Conservation (phyloP, 768 basidiomycete genomes). For the Termitomyces sp. region DNA sequence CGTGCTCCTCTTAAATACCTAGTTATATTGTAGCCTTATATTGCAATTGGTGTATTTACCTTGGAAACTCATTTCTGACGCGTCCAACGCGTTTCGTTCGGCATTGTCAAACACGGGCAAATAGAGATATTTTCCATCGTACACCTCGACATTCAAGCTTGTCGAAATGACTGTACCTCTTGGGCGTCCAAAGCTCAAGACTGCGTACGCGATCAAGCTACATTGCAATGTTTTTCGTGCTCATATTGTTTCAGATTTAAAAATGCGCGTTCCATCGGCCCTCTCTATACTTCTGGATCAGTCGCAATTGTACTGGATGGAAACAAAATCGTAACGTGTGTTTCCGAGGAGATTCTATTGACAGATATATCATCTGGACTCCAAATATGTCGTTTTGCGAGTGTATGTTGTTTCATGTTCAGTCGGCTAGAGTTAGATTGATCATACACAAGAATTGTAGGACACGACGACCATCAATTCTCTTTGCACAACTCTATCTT, state of each 20-base stretch:
- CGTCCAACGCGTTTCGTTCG: background rate
- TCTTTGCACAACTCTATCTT: constrained; percentile 73
- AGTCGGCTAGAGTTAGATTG: background rate
- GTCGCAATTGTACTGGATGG: constrained; percentile 79
- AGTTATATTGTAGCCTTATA: background rate
- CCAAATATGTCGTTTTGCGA: constrained; percentile 75
- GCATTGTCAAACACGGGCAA: constrained; percentile 12
- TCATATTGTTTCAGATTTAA: constrained; percentile 55
- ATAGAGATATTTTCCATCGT: constrained; percentile 13
- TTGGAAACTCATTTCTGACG: background rate
- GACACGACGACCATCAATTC: constrained; percentile 83
- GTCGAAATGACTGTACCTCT: constrained; percentile 27
- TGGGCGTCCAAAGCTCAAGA: constrained; percentile 48
- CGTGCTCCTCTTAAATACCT: background rate
- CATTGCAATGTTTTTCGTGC: background rate
- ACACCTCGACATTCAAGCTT: background rate
- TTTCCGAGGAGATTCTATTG: constrained; percentile 79
- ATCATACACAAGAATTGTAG: constrained; percentile 31
- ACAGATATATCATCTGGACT: constrained; percentile 74
- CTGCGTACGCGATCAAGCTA: constrained; percentile 41
- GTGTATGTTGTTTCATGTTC: constrained; percentile 48
- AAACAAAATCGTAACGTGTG: constrained; percentile 73
- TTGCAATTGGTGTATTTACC: background rate
- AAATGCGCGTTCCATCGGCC: constrained; percentile 64
- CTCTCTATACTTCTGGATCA: constrained; percentile 86